Conservation (phyloP, 495 filamentous ascomycete species). For the Stereocaulon alpinum region DNA sequence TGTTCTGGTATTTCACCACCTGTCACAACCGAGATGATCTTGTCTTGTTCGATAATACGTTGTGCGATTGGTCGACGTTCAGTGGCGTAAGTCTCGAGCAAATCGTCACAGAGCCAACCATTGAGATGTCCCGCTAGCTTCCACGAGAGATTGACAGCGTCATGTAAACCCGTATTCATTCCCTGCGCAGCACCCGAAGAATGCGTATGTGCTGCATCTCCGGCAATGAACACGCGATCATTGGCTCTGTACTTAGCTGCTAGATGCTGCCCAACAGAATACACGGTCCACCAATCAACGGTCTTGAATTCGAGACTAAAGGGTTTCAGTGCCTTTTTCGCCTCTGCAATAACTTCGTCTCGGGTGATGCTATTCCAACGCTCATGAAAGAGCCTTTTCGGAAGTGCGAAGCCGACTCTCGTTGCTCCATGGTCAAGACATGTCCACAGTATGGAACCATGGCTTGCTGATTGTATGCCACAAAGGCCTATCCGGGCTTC, state of each 20-base stretch:
- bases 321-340: slow-evolving; percentile 36
- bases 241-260: slow-evolving; percentile 34
- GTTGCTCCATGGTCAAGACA: slow-evolving; percentile 39
- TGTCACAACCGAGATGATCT: slow-evolving; percentile 17
- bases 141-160: slow-evolving; percentile 44
- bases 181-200: slow-evolving; percentile 41
- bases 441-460: slow-evolving; percentile 43
- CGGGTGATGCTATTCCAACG: slow-evolving; percentile 25
- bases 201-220: slow-evolving; percentile 44
- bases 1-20: slow-evolving; percentile 13
- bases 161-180: slow-evolving; percentile 45
- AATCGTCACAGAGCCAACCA: slow-evolving; percentile 25
- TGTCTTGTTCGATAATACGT: slow-evolving; percentile 37
- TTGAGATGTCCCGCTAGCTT: slow-evolving; percentile 37
- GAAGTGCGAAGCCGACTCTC: slow-evolving; percentile 45
- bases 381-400: slow-evolving; percentile 34
- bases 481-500: slow-evolving; percentile 34
- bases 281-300: slow-evolving; percentile 51
- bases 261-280: slow-evolving; percentile 43
- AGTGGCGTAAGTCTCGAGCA: slow-evolving; percentile 34
- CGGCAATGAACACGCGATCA: slow-evolving; percentile 37
- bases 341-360: slow-evolving; percentile 30
- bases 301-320: slow-evolving; percentile 35
- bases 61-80: slow-evolving; percentile 35
- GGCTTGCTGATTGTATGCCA: slow-evolving; percentile 39